These are phyloP conservation scores for Lyophyllum decastes DNA, from an alignment of 768 basidiomycete genomes.

Conservation along the genomic window DNA sequence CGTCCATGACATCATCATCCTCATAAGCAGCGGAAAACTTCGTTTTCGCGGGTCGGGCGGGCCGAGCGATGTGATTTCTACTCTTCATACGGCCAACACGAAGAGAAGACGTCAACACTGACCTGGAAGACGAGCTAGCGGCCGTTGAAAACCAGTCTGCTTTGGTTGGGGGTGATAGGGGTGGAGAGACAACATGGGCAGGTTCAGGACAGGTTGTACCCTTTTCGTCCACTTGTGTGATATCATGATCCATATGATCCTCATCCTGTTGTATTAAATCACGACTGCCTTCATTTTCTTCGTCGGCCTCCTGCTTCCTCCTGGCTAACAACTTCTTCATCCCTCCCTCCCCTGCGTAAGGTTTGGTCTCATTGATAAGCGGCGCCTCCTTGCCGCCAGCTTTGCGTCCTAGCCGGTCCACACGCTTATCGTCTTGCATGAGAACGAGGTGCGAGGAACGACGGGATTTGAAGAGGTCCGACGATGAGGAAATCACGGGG, in stretches of 20 bases:
- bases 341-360: conserved; percentile 77
- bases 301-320: conserved; percentile 57
- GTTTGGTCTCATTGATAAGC: conserved; percentile 60
- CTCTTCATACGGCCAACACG: conserved; percentile 65
- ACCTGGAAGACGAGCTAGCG: conserved; percentile 21
- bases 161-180: conserved; percentile 25
- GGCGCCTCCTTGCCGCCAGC: conserved; percentile 35
- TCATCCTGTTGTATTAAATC: conserved; percentile 23
- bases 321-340: conserved; percentile 76
- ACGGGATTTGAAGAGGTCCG: conserved; percentile 65
- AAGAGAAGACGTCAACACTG: conserved; percentile 51
- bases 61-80: conserved; percentile 64
- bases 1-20: conserved; percentile 48
- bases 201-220: conserved; percentile 16
- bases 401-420: conserved; percentile 47
- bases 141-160: conserved; percentile 35
- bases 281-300: conserved; percentile 31
- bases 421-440: conserved; percentile 61
- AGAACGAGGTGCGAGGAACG: conserved; percentile 45
- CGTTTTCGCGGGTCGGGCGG: conserved; percentile 44
- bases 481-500: conserved; percentile 31
- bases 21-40: conserved; percentile 72
- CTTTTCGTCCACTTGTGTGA: conserved; percentile 9
- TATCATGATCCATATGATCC: conserved; percentile 28
- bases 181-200: conserved; percentile 15